Base-by-base conservation (phyloP, 2,329 filamentous ascomycete genomes). In the Gaeumannomyces sp. region DNA sequence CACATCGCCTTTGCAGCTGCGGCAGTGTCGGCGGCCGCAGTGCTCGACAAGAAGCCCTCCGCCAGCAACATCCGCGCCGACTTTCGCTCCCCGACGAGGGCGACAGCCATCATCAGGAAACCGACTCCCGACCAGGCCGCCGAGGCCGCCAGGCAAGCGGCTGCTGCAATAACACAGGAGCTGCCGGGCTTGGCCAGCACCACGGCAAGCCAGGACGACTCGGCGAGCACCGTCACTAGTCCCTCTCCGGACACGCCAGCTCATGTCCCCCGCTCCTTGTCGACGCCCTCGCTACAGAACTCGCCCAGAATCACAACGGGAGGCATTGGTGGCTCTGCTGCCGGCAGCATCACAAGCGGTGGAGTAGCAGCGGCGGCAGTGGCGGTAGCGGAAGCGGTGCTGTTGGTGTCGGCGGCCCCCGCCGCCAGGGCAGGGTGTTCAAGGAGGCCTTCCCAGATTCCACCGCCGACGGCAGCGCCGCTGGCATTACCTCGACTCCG, bases 351-450 rank as follows among this genome's bases (percentile, higher is more conserved):
- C 45, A n/a, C 45, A 3, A 53, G 45, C 45, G 45, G 22, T n/a
- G 45, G 4, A 72, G 65, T 28, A 66, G 68, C 31, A 45, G 45
- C 16, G 59, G 50, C 50, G 65, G 66, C 60, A 64, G 29, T 31
- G 29, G 64, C n/a, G 65, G 63, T 19, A 73, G 57, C 67, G 67
- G 66, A 38, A 68, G 65, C 56, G 35, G 35, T 6, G 35, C 35
- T 38, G 35, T 16, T 38, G 14, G 35, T 38, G 66, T 65, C 61
- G 58, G 65, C 57, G 68, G 67, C 63, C 70, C 67, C 64, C 70
- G 85, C 65, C 79, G 85, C 53, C 84, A 86, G 70, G 86, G 85
- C 66, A 78, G 87, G 60, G 83, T 88, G 59, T 89, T 89, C 71
- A 80, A 85, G 68, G 85, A 88, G 65, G 74, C 79, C 33, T 81